Evolutionary conservation across 176 grass and related monocot species (phyloP).

Genomic region (Rhynchospora pubera): DNA sequence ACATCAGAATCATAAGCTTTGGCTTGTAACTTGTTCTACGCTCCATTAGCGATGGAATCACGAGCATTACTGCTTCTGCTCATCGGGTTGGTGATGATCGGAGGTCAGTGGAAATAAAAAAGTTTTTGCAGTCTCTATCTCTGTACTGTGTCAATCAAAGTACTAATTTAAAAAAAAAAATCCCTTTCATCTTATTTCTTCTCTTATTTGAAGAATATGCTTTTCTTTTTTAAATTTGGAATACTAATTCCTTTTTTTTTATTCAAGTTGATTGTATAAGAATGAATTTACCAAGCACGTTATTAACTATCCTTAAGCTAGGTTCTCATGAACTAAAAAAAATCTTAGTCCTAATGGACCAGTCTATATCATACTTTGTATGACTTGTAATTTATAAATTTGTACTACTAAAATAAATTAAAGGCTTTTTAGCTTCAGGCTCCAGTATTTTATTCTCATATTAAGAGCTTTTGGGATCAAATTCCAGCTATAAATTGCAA

Average conservation of each 20-base stretch:
- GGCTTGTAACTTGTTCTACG: background rate
- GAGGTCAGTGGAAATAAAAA: slow-evolving; percentile 15
- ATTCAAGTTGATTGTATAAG: background rate
- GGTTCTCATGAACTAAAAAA: too few species aligned
- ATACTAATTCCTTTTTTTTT: background rate
- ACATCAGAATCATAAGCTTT: background rate
- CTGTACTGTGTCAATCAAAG: background rate
- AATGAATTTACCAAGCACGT: background rate
- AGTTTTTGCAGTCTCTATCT: background rate
- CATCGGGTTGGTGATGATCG: slow-evolving; percentile 9
- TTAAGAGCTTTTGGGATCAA: background rate
- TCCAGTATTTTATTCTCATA: background rate
- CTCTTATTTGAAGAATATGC: background rate
- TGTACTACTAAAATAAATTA: background rate
- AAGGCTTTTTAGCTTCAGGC: background rate
- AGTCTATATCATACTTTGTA: background rate
- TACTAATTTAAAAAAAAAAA: background rate
- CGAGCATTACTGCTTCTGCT: slow-evolving; percentile 3
- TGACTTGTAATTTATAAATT: background rate
- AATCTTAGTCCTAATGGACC: background rate
- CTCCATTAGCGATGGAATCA: background rate
- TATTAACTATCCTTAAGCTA: too few species aligned
- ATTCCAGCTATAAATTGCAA: slow-evolving; percentile 2
- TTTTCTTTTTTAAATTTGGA: background rate
- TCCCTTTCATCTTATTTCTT: background rate